Evolutionary conservation across 2,329 filamentous ascomycete genomes (phyloP).

Genomic region (Cadophora gregata): DNA sequence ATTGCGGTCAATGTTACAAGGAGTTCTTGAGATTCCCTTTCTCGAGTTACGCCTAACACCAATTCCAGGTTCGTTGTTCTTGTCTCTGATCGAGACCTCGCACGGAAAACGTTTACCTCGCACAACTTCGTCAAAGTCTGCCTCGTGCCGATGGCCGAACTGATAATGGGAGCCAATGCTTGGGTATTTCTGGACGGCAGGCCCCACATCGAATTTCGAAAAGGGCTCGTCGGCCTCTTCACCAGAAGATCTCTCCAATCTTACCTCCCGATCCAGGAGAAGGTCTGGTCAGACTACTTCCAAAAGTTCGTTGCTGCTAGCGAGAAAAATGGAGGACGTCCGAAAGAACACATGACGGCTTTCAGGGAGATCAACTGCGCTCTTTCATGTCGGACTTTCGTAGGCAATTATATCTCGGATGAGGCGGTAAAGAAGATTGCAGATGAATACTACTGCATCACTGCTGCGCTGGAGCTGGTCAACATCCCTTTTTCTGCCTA

Average conservation of each 20-base stretch:
- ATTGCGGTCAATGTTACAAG: not conserved
- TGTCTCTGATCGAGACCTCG: slow-evolving; percentile 77
- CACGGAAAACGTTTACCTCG: slow-evolving; percentile 83
- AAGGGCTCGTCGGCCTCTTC: slow-evolving; percentile 76
- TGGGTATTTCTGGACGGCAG: slow-evolving; percentile 84
- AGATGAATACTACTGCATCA: slow-evolving; percentile 80
- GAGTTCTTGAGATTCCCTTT: not conserved
- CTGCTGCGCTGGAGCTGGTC: slow-evolving; percentile 78
- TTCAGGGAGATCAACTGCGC: slow-evolving; percentile 83
- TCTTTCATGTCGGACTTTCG: slow-evolving; percentile 78
- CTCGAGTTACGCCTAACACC: not conserved
- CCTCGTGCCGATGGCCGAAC: slow-evolving; percentile 76
- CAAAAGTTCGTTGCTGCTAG: slow-evolving; percentile 69
- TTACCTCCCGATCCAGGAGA: slow-evolving; percentile 77
- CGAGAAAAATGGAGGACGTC: slow-evolving; percentile 55
- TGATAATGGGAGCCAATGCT: slow-evolving; percentile 73
- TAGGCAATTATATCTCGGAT: slow-evolving; percentile 79
- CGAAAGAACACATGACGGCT: slow-evolving; percentile 70
- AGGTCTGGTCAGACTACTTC: slow-evolving; percentile 75
- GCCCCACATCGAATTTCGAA: slow-evolving; percentile 78
- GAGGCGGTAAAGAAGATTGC: slow-evolving; percentile 75
- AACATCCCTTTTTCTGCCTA: slow-evolving; percentile 75
- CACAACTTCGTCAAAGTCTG: slow-evolving; percentile 77
- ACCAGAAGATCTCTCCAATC: slow-evolving; percentile 72
- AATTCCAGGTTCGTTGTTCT: slow-evolving; percentile 74